A percentile compares a stretch with the other conserved stretches of the same genome.
phyloP scores from a whole-genome alignment of 345 rosid genomes.

The Salix dunnii region DNA sequence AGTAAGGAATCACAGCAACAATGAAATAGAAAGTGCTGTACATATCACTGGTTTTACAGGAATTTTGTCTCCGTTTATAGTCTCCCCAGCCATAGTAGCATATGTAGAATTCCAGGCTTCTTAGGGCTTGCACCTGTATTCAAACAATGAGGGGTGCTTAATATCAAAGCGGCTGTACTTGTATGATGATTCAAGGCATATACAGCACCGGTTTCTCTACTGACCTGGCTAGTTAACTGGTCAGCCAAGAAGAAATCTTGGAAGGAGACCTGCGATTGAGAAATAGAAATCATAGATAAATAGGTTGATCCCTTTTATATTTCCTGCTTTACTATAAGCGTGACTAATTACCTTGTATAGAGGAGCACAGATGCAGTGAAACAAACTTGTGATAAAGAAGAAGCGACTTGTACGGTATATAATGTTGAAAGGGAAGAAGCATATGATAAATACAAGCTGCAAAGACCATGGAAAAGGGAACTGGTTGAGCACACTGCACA shows the following conservation, averaged over 20 bases:
- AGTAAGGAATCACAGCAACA: constrained; percentile 48
- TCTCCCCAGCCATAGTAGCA: constrained; percentile 70
- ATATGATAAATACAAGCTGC: constrained; percentile 10
- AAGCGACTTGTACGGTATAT: constrained; percentile 16
- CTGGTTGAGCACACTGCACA: not conserved
- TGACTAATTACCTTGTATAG: constrained; percentile 28
- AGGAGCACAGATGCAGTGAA: constrained; percentile 24
- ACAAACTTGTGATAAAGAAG: constrained; percentile 14
- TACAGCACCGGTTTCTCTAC: not conserved
- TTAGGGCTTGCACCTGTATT: constrained; percentile 55
- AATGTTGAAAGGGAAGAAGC: constrained; percentile 14
- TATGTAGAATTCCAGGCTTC: constrained; percentile 57
- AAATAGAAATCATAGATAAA: not conserved
- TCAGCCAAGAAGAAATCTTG: constrained; percentile 61
- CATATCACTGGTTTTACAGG: constrained; percentile 26
- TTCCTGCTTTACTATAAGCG: no score
- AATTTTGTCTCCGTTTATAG: constrained; percentile 29
- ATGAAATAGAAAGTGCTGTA: constrained; percentile 42
- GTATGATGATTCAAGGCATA: not conserved
- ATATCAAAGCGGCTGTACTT: not conserved
- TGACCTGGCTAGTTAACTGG: constrained; percentile 55
- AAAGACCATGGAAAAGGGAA: not conserved
- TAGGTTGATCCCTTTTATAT: not conserved
- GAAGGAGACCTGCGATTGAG: constrained; percentile 38
- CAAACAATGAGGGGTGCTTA: not conserved